phyloP scores from a whole-genome alignment of 768 basidiomycete genomes.

The Gymnopilus dilepis region DNA sequence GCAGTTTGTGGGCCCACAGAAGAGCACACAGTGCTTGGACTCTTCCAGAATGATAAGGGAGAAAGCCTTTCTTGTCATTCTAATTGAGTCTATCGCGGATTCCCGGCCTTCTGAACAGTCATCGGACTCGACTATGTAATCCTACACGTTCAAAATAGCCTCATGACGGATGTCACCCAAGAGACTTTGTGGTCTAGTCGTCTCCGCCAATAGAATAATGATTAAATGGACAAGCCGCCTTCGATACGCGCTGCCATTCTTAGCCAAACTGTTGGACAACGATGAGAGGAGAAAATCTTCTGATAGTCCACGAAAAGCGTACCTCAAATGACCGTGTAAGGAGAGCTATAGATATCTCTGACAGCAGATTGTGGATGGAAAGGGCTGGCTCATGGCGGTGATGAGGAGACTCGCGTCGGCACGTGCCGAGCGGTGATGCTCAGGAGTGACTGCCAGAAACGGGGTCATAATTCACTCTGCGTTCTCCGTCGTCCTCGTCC shows the following conservation, averaged over 20 bases:
- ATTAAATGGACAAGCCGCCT: too few relatives aligned
- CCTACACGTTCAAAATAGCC: not conserved
- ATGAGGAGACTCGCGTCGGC: not conserved
- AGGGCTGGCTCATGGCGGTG: not conserved
- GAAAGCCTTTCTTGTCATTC: not conserved
- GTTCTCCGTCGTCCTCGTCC: not conserved
- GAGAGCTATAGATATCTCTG: too few relatives aligned
- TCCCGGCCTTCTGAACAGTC: not conserved
- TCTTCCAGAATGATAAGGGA: not conserved
- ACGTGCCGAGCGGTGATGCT: not conserved
- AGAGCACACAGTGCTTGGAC: not conserved
- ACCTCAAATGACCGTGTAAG: too few relatives aligned
- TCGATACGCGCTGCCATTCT: too few relatives aligned
- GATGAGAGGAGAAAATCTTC: too few relatives aligned
- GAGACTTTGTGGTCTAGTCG: not conserved
- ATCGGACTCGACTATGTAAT: not conserved
- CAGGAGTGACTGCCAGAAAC: not conserved
- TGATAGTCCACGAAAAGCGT: too few relatives aligned
- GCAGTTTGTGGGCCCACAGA: not conserved
- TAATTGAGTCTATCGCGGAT: not conserved
- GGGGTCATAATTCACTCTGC: constrained; percentile 3
- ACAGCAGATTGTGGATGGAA: too few relatives aligned
- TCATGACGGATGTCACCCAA: not conserved
- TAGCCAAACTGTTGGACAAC: too few relatives aligned
- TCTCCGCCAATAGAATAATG: too few relatives aligned